These are phyloP conservation scores for Croton setiger DNA, from an alignment of 441 rosid species.

Conservation along the genomic window DNA sequence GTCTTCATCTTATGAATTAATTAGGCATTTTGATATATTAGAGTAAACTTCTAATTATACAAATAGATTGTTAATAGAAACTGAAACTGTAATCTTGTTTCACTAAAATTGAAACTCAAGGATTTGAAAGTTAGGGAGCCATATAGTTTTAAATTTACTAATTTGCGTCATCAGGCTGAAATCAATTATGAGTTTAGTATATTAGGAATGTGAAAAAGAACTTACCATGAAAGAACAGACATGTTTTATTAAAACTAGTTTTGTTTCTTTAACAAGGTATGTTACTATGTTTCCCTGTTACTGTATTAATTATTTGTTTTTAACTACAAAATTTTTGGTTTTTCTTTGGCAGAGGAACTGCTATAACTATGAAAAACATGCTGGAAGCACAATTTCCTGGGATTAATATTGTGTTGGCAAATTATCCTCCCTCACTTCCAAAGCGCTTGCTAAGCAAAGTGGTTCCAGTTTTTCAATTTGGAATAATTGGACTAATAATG, in stretches of 20 bases:
- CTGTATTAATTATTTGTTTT: background rate
- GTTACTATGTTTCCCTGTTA: background rate
- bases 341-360: conserved; percentile 59
- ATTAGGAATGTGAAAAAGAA: background rate
- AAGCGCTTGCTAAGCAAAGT: conserved; percentile 71
- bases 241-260: background rate
- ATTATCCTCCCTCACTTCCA: conserved; percentile 76
- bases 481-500: conserved; percentile 66
- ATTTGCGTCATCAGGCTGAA: no score
- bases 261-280: background rate
- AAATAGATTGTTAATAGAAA: no score
- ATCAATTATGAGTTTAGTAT: background rate
- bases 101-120: no score
- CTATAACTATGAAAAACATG: conserved; percentile 85
- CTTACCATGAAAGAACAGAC: no score
- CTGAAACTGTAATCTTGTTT: no score
- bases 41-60: no score
- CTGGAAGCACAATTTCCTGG: conserved; percentile 78
- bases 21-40: no score
- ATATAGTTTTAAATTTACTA: no score
- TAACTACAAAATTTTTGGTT: background rate
- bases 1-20: no score
- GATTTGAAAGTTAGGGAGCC: no score
- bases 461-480: conserved; percentile 80
- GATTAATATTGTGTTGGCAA: conserved; percentile 67